phyloP scores from a whole-genome alignment of 192 early-diverging fungal genomes.

The Thamnidium elegans region DNA sequence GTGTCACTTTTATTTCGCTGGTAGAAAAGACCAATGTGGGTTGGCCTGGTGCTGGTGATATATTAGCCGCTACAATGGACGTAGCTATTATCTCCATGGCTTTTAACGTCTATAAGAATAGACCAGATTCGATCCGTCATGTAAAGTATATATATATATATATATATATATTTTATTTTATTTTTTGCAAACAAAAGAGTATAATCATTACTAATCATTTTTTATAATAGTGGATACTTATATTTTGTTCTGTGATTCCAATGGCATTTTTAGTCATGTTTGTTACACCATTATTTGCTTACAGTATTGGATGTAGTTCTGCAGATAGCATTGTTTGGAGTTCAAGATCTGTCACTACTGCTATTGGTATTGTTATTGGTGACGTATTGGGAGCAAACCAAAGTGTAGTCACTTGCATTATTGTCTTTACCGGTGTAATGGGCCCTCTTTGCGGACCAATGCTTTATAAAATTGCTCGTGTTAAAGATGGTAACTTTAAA shows the following conservation, averaged over 20 bases:
- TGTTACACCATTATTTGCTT: conserved; percentile 21
- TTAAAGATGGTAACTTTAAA: conserved; percentile 3
- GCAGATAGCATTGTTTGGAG: conserved; percentile 3
- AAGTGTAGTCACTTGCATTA: conserved; percentile 22
- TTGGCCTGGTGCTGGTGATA: conserved; percentile 31
- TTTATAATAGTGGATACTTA: not conserved
- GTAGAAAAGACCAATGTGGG: conserved; percentile 3
- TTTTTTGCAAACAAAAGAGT: not conserved
- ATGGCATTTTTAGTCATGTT: conserved; percentile 22
- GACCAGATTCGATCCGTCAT: conserved; percentile 8
- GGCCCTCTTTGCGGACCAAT: conserved; percentile 11
- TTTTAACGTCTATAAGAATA: conserved; percentile 12
- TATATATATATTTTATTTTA: no score
- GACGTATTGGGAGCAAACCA: conserved; percentile 15
- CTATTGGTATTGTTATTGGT: conserved; percentile 25
- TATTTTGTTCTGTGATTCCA: conserved; percentile 3
- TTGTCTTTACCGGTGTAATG: conserved; percentile 21
- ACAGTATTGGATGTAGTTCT: conserved; percentile 8
- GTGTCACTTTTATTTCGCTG: conserved; percentile 11
- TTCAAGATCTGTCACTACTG: conserved; percentile 27
- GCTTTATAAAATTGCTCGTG: conserved; percentile 8
- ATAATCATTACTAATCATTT: no score
- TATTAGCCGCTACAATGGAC: conserved; percentile 22
- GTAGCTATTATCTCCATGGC: conserved; percentile 23
- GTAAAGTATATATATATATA: no score